Base-by-base conservation (phyloP, 495 filamentous ascomycete genomes). In the Talaromyces stipitatus region DNA sequence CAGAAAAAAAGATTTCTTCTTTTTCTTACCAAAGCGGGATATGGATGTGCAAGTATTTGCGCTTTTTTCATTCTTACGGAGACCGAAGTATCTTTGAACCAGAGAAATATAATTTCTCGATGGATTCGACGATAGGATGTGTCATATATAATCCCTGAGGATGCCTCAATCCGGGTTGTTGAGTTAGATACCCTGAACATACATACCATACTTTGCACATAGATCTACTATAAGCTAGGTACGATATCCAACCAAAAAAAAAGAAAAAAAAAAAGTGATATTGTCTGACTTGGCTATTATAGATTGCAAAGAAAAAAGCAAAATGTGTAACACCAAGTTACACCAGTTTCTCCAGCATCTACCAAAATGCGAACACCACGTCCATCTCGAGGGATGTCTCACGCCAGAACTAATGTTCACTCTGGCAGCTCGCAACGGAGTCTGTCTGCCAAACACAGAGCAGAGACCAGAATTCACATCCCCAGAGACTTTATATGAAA, bases 301-400 rank as follows among this genome's bases (percentile, higher is more conserved):
- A n/a, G 18, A 46, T 23, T n/a, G n/a, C n/a, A n/a, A 22, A 23
- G 0, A 46, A 24, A 10, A 24, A 22, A 38, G 11, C 22, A 55
- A 20, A 43, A 55, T 55, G 54, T 55, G 54, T 36, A 45, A 55
- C 28, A 55, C 32, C 23, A 55, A 55, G 33, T n/a, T 80, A 36
- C 87, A 89, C 66, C 60, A 72, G 30, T 83, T 89, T 63, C 81
- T 92, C 30, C 68, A 73, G 33, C 76, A 77, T 22, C 80, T 91
- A 24, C 88, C 88, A 36, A 91, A 89, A 76, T 86, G 81, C 69
- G 89, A 91, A 61, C 88, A 90, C 65, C 88, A 94, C 66, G 79
- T 91, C 53, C 88, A 91, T 62, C 75, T 91, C 4, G 87, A 89
- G 65, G 88, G 88, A 50, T 82, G 84, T 16, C 75, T 91, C 22